phyloP scores from a whole-genome alignment of 768 basidiomycete genomes.

The Terana coerulea region DNA sequence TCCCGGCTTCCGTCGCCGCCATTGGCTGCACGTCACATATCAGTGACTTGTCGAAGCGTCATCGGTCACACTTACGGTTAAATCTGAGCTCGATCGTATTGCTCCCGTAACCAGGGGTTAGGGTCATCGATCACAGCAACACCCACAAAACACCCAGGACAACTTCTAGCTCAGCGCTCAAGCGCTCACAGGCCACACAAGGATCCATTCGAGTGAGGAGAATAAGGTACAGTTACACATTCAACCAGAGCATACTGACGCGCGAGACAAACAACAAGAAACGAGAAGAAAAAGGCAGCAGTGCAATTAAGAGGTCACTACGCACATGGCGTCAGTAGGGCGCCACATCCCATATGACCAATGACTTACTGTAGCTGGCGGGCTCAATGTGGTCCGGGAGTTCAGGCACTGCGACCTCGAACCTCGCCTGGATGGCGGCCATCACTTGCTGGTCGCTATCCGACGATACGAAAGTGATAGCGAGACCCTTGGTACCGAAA shows the following conservation, averaged over 20 bases:
- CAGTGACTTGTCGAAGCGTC: no score
- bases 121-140: no score
- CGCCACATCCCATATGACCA: neutral
- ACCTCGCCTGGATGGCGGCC: constrained; percentile 90
- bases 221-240: constrained; percentile 7
- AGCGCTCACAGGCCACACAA: neutral
- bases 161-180: no score
- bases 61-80: no score
- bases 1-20: no score
- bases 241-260: constrained; percentile 11
- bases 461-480: constrained; percentile 93
- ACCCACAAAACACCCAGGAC: no score
- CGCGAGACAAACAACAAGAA: constrained; percentile 16
- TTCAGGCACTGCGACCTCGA: constrained; percentile 96
- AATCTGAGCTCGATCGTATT: no score
- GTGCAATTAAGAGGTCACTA: constrained; percentile 40
- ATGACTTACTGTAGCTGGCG: constrained; percentile 85
- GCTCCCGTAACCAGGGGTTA: no score
- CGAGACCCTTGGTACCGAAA: constrained; percentile 99
- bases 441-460: constrained; percentile 94
- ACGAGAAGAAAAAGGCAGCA: neutral
- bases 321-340: neutral
- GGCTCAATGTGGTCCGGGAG: constrained; percentile 93
- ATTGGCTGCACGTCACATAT: neutral
- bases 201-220: constrained; percentile 12